Evolutionary conservation across 345 rosid species (phyloP).

Genomic region (Populus ilicifolia): DNA sequence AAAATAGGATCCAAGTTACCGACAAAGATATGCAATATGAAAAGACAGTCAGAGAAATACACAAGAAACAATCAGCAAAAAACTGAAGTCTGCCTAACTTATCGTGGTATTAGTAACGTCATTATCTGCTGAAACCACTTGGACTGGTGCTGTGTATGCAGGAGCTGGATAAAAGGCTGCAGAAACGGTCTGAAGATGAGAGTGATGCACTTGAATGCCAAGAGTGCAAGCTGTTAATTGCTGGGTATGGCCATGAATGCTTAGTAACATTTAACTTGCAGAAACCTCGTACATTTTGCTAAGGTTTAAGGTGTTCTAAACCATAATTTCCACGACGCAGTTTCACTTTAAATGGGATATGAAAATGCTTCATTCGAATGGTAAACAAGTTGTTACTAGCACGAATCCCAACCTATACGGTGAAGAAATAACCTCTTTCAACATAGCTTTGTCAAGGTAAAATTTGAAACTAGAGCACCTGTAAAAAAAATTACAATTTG

Average conservation of each 20-base stretch:
- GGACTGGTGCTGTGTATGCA: slow-evolving; percentile 59
- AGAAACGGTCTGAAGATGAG: background rate
- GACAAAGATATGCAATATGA: slow-evolving; percentile 56
- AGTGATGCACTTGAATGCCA: slow-evolving; percentile 6
- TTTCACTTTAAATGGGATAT: background rate
- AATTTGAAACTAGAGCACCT: background rate
- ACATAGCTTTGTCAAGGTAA: background rate
- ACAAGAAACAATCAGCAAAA: slow-evolving; percentile 8
- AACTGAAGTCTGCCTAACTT: slow-evolving; percentile 27
- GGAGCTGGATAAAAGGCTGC: slow-evolving; percentile 64
- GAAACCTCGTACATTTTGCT: background rate
- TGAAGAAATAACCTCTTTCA: background rate
- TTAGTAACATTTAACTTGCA: background rate
- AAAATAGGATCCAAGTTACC: slow-evolving; percentile 79
- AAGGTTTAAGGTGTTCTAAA: background rate
- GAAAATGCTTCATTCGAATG: background rate
- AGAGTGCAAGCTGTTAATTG: background rate
- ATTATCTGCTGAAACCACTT: slow-evolving; percentile 57
- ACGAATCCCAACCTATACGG: background rate
- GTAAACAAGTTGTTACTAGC: background rate
- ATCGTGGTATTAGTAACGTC: slow-evolving; percentile 82
- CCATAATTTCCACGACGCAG: background rate
- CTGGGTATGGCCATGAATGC: background rate
- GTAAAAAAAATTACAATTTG: background rate
- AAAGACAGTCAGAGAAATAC: slow-evolving; percentile 20